These are phyloP conservation scores for Arabidopsis lyrata DNA, from an alignment of 441 rosid genomes.

Conservation along the genomic window DNA sequence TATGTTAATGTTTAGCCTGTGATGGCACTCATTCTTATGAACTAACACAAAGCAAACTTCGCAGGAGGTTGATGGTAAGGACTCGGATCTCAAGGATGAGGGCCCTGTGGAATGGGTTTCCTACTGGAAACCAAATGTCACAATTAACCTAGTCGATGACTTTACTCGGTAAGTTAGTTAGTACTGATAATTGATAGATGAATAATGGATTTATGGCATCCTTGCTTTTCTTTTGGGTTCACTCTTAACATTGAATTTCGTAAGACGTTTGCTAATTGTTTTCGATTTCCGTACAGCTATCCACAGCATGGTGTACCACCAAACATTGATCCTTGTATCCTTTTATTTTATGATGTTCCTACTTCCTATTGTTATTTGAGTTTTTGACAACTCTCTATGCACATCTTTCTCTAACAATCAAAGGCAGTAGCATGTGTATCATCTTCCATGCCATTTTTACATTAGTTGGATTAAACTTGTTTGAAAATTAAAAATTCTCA, in stretches of 20 bases:
- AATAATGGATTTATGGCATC: slow-evolving; percentile 7
- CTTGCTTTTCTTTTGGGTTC: too few species aligned
- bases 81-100: slow-evolving; percentile 64
- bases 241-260: neutral
- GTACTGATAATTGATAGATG: neutral
- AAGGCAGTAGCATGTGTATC: slow-evolving; percentile 17
- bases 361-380: neutral
- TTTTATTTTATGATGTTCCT: slow-evolving; percentile 38
- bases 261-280: slow-evolving; percentile 37
- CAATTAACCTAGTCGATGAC: slow-evolving; percentile 91
- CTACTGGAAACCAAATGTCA: slow-evolving; percentile 94
- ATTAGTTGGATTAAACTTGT: neutral
- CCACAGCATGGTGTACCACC: slow-evolving; percentile 79
- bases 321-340: slow-evolving; percentile 96
- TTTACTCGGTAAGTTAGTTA: slow-evolving; percentile 65
- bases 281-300: slow-evolving; percentile 58
- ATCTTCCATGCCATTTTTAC: slow-evolving; percentile 4
- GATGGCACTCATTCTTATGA: slow-evolving; percentile 25
- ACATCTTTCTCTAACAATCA: neutral
- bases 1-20: neutral
- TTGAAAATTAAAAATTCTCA: neutral
- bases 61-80: slow-evolving; percentile 60
- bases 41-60: slow-evolving; percentile 26
- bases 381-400: slow-evolving; percentile 18
- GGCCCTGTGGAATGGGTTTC: slow-evolving; percentile 85